Percentiles rank a stretch among this genome's conserved stretches.
phyloP scores from a whole-genome alignment of 257 asterid species.

The Schizonepeta tenuifolia region DNA sequence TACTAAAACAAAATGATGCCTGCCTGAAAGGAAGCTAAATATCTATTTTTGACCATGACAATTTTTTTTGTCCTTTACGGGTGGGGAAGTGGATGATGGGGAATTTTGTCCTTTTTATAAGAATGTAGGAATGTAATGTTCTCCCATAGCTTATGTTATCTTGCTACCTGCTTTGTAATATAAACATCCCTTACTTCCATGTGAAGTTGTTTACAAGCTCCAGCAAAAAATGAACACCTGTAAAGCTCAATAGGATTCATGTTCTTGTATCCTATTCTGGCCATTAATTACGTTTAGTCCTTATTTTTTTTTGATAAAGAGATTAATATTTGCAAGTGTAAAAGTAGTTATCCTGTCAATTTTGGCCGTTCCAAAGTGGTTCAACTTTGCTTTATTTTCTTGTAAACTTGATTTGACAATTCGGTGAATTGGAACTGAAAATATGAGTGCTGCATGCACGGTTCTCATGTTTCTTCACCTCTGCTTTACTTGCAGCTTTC shows the following conservation, averaged over 20 bases:
- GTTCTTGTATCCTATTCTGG: constrained; percentile 7
- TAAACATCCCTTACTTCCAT: no score
- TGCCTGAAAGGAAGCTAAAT: background rate
- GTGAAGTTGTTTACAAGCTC: background rate
- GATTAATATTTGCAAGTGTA: background rate
- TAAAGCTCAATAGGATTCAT: background rate
- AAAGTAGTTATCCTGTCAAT: background rate
- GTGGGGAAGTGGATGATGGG: background rate
- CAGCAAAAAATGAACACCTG: background rate
- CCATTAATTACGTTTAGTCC: constrained; percentile 2
- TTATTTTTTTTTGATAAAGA: background rate
- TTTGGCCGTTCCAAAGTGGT: constrained; percentile 24
- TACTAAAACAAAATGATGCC: background rate
- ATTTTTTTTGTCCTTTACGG: background rate
- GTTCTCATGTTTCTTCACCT: constrained; percentile 28
- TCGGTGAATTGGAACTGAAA: constrained; percentile 19
- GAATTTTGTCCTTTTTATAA: background rate
- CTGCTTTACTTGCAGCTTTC: constrained; percentile 66
- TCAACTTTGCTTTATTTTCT: constrained; percentile 4
- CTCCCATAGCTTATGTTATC: no score
- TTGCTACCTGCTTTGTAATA: no score
- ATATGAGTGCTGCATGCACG: constrained; percentile 9
- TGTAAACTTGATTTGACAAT: constrained; percentile 19
- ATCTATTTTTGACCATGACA: background rate
- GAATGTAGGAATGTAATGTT: background rate